Conservation (phyloP, 805 yeast species). For the Monosporozyma aerobia region DNA sequence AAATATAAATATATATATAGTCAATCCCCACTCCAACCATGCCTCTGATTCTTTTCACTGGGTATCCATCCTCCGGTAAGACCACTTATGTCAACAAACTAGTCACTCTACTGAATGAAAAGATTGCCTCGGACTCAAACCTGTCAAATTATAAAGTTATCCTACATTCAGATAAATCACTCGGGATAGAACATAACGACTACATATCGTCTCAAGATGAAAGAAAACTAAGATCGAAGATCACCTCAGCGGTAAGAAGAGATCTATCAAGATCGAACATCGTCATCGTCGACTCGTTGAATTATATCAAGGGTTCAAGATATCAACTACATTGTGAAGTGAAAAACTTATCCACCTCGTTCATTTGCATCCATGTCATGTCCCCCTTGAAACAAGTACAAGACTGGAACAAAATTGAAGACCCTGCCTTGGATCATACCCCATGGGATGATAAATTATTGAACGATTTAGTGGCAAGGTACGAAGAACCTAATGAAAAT, state of each 20-base stretch:
- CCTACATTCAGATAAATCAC: conserved; percentile 65
- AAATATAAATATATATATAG: no score
- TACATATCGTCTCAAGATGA: conserved; percentile 70
- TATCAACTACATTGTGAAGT: conserved; percentile 94
- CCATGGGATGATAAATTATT: conserved; percentile 60
- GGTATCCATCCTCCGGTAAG: conserved; percentile 81
- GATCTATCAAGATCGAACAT: conserved; percentile 58
- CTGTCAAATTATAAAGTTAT: conserved; percentile 29
- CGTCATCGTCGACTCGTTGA: conserved; percentile 77
- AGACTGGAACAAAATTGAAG: conserved; percentile 11
- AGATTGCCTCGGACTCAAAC: conserved; percentile 17
- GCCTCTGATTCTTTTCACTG: conserved; percentile 82
- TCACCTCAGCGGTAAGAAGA: conserved; percentile 82
- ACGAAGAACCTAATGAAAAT: conserved; percentile 84
- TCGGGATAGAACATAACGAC: conserved; percentile 60
- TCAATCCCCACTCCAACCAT: conserved; percentile 31
- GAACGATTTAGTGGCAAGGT: conserved; percentile 66
- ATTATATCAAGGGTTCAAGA: conserved; percentile 90
- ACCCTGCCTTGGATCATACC: not conserved
- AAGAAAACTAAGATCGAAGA: conserved; percentile 72
- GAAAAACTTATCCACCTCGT: conserved; percentile 70
- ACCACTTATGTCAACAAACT: conserved; percentile 61
- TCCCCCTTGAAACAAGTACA: conserved; percentile 54
- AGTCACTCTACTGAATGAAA: conserved; percentile 36
- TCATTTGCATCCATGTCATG: conserved; percentile 73